phyloP scores from a whole-genome alignment of 148 eudicot species.

The Mesembryanthemum crystallinum region DNA sequence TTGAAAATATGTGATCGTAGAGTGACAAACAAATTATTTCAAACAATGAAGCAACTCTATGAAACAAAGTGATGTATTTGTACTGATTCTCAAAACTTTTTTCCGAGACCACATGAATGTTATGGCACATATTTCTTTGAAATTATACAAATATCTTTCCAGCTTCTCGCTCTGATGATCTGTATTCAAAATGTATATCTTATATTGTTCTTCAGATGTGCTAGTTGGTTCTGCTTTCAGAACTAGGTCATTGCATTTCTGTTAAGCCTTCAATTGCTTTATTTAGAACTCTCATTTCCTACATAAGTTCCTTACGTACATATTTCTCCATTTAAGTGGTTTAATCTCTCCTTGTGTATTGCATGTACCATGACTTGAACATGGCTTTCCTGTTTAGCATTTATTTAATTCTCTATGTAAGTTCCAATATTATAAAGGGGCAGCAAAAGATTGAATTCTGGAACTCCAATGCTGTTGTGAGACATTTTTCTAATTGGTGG shows the following conservation, averaged over 20 bases:
- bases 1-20: neutral
- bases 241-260: constrained; percentile 5
- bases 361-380: neutral
- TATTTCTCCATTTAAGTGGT: neutral
- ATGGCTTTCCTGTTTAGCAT: neutral
- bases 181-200: too few relatives aligned
- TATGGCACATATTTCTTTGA: neutral
- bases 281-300: too few relatives aligned
- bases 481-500: neutral
- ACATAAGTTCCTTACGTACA: neutral
- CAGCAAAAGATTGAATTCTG: neutral
- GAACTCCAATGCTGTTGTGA: neutral
- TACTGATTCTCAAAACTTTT: neutral
- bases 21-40: neutral
- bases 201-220: neutral
- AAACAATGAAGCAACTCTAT: neutral
- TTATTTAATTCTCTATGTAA: neutral
- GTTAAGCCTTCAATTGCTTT: neutral
- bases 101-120: neutral
- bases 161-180: neutral
- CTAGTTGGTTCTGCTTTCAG: neutral
- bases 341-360: neutral
- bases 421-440: neutral
- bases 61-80: neutral
- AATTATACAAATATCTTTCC: neutral